Base-by-base conservation (phyloP, 176 grass and related monocot species). In the Carex littledalei region DNA sequence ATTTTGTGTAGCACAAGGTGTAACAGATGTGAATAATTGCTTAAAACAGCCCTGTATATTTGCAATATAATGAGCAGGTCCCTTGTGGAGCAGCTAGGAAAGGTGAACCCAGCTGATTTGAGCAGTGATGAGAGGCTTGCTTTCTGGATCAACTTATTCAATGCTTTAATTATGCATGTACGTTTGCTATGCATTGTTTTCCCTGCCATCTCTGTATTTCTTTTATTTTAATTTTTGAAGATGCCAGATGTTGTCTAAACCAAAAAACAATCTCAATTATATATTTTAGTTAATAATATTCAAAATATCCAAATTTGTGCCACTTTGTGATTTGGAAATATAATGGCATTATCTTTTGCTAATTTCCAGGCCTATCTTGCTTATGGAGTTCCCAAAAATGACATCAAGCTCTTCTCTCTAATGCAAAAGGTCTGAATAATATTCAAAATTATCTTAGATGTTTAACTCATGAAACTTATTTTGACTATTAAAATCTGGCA, bases 101-200 rank as follows among this genome's bases (percentile, higher is more conserved):
- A 84, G 58, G 85, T 99, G 55, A 91, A 95, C 24, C 96, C 93
- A 22, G 87, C 82, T 81, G 59, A 55, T 88, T 80, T 98, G 91
- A 87, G 61, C 75, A 76, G 85, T 86, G 88, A 92, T 73, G 85
- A 95, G 85, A 92, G 88, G 85, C 89, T 98, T 67, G 95, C 95
- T 76, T 98, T 98, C 84, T 98, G 95, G 95, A 93, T 98, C 76
- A 98, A 98, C 61, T 86, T 98, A 56, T 98, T 93, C 67, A 98
- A 95, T 88, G 95, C 93, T 17, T 89, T 99, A 81, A 95, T 99
- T 89, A 95, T 99, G 96, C 96, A 99, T 95, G 96, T 99, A 87
- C 81, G 96, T 92, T 83, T 79, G 24, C 81, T n/a, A 43, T 90
- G 35, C 79, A 29, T 54, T 53, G 11, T 83, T 67, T 32, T 16